A percentile compares a stretch with the other conserved stretches of the same genome.
Evolutionary conservation across 2,329 filamentous ascomycete genomes (phyloP).

Genomic region (Fusarium stilboides): DNA sequence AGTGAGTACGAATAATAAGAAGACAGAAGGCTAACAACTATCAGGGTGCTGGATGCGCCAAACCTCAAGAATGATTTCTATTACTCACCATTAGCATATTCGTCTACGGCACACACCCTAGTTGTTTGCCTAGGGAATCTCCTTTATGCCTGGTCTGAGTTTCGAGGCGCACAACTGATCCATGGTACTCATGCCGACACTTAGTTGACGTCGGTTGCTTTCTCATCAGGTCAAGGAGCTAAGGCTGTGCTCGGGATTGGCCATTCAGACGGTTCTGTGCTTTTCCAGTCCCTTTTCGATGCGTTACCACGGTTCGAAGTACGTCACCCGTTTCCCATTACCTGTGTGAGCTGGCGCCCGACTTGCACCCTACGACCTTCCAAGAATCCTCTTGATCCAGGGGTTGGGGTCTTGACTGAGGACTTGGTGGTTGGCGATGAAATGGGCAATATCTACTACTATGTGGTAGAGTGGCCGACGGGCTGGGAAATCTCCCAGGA

Average conservation of each 20-base stretch:
- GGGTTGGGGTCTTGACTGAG: slow-evolving; percentile 75
- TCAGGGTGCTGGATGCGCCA: slow-evolving; percentile 87
- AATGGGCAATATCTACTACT: slow-evolving; percentile 86
- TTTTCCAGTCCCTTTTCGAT: slow-evolving; percentile 83
- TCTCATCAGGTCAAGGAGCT: slow-evolving; percentile 83
- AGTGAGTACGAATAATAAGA: slow-evolving; percentile 19
- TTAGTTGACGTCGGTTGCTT: slow-evolving; percentile 89
- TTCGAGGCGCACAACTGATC: slow-evolving; percentile 71
- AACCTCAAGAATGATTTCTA: slow-evolving; percentile 96
- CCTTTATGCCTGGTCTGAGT: slow-evolving; percentile 92
- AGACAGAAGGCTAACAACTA: slow-evolving; percentile 51
- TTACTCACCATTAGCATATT: slow-evolving; percentile 92
- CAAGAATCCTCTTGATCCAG: slow-evolving; percentile 62
- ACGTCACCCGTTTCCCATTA: slow-evolving; percentile 79
- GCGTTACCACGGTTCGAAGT: slow-evolving; percentile 80
- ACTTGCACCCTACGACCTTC: slow-evolving; percentile 68
- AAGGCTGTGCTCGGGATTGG: slow-evolving; percentile 89
- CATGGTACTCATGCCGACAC: slow-evolving; percentile 49
- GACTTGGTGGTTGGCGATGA: slow-evolving; percentile 92
- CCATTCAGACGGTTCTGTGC: slow-evolving; percentile 81
- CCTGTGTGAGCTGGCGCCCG: slow-evolving; percentile 87
- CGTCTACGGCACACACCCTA: slow-evolving; percentile 78
- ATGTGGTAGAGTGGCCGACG: slow-evolving; percentile 87
- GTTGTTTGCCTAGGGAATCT: slow-evolving; percentile 86
- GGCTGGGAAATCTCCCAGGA: slow-evolving; percentile 74